A percentile compares a stretch with the other conserved stretches of the same genome.
phyloP scores from a whole-genome alignment of 768 basidiomycete species.

The Guyanaporus albipodus region DNA sequence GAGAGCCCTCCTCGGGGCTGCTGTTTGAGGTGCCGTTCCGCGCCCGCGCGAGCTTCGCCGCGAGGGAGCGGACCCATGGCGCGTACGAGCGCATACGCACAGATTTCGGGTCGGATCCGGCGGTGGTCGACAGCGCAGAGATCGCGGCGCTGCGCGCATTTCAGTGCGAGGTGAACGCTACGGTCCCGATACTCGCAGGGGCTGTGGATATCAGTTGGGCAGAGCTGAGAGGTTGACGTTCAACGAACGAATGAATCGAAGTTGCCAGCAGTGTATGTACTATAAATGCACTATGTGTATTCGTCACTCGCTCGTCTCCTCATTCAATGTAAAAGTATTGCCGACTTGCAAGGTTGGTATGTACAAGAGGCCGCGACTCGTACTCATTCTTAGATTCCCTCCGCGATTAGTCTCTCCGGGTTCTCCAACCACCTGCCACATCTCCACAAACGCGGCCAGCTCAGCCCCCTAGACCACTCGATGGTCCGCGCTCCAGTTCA shows the following conservation, averaged over 20 bases:
- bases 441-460: conserved; percentile 82
- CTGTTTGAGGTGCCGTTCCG: conserved; percentile 3
- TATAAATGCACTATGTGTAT: no score
- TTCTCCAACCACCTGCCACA: conserved; percentile 81
- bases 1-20: not conserved
- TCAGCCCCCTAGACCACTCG: conserved; percentile 87
- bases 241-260: no score
- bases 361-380: not conserved
- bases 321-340: no score
- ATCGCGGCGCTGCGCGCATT: not conserved
- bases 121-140: no score
- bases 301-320: no score
- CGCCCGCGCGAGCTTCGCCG: not conserved
- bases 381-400: conserved; percentile 32
- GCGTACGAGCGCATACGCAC: not conserved
- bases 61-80: conserved; percentile 1
- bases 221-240: no score
- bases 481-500: conserved; percentile 88
- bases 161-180: not conserved
- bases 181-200: not conserved
- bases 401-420: conserved; percentile 65
- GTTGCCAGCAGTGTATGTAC: no score
- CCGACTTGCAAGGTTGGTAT: not conserved
- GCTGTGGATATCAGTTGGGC: not conserved
- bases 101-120: not conserved